Conservation (phyloP, 176 grass and related monocot genomes). For the Areca catechu region DNA sequence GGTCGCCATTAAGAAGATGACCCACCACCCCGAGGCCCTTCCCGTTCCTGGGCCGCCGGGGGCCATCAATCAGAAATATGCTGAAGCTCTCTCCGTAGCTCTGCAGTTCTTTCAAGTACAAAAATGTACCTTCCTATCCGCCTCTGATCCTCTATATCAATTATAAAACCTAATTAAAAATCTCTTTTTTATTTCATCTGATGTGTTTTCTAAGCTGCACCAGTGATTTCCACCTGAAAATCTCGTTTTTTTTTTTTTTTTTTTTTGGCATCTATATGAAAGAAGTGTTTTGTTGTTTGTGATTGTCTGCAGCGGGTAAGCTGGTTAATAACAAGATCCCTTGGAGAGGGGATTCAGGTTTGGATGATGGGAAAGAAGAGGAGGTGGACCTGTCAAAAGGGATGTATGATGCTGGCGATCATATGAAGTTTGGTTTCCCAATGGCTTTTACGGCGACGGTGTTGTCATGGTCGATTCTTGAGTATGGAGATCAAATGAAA, state of each 20-base stretch:
- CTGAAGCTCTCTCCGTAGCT: slow-evolving; percentile 63
- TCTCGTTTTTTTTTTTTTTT: neutral
- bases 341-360: slow-evolving; percentile 75
- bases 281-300: neutral
- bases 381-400: slow-evolving; percentile 85
- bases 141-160: neutral
- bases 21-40: slow-evolving; percentile 40
- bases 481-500: slow-evolving; percentile 88
- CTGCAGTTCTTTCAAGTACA: slow-evolving; percentile 98
- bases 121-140: slow-evolving; percentile 40
- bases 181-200: no score
- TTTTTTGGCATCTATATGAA: neutral
- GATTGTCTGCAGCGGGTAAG: slow-evolving; percentile 54
- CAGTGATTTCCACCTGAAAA: no score
- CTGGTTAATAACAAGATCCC: slow-evolving; percentile 73
- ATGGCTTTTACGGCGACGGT: slow-evolving; percentile 85
- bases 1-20: slow-evolving; percentile 67
- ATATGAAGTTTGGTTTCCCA: slow-evolving; percentile 87
- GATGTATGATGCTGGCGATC: slow-evolving; percentile 83
- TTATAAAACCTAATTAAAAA: no score
- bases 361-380: slow-evolving; percentile 62
- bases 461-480: slow-evolving; percentile 73
- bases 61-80: slow-evolving; percentile 73
- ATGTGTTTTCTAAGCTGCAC: no score
- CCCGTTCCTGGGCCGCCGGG: slow-evolving; percentile 86